phyloP scores from a whole-genome alignment of 352 stramenopile species.

The Phytopythium cucurbitacearum region DNA sequence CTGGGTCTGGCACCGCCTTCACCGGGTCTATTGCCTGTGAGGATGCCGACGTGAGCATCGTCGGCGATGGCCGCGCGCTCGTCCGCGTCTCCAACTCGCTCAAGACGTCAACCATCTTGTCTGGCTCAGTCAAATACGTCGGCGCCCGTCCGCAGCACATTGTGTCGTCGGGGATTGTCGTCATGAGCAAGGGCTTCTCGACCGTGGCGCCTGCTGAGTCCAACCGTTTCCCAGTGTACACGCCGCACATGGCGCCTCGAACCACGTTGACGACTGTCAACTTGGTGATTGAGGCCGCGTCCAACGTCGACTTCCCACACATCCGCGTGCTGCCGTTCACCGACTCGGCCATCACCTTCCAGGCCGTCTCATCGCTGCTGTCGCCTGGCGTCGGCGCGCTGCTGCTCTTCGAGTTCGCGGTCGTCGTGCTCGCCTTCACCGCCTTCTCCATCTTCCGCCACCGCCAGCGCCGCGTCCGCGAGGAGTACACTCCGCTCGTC shows the following conservation, averaged over 20 bases:
- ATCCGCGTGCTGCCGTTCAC: conserved; percentile 1
- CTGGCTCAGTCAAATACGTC: conserved; percentile 2
- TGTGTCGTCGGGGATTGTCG: neutral
- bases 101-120: neutral
- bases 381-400: conserved; percentile 2
- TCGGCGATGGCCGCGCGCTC: conserved; percentile 1
- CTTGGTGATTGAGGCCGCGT: neutral
- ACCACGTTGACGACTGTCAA: neutral
- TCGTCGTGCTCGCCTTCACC: conserved; percentile 2
- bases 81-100: neutral
- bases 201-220: neutral
- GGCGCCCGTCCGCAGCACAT: neutral
- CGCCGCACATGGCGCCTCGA: neutral
- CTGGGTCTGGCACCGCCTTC: conserved; percentile 1
- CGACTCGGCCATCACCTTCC: conserved; percentile 1
- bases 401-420: conserved; percentile 2
- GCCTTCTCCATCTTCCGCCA: conserved; percentile 2
- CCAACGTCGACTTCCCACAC: neutral
- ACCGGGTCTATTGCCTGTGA: neutral
- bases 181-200: neutral
- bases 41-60: conserved; percentile 4
- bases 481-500: conserved; percentile 1
- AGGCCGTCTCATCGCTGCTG: conserved; percentile 1
- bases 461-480: conserved; percentile 3
- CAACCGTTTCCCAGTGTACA: conserved; percentile 2